Base-by-base conservation (phyloP, 768 basidiomycete genomes). In the Lactifluus pinguis region DNA sequence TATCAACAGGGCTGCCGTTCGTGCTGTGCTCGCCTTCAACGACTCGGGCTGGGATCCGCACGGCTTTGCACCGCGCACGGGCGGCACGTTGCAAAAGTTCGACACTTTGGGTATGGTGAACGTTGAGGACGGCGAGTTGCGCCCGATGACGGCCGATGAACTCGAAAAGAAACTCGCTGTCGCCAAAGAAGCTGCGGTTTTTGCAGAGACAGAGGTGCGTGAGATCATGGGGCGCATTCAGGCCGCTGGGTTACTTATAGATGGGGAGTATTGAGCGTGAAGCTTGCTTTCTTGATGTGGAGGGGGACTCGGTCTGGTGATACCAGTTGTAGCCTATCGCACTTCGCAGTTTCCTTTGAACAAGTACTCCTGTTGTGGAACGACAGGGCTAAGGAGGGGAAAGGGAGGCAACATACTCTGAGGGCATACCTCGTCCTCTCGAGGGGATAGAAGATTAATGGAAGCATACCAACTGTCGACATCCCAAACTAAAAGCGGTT, bases 1-100 rank as follows among this genome's bases (percentile, higher is more conserved):
- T 66, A 92, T 93, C 73, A 94, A 93, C 72, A 89, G 83, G 2
- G 91, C 91, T 6, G 89, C 90, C 4, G 89, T 92, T 30, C 81
- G 86, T 30, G 88, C 89, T 7, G 85, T 92, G 21, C 78, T 92
- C 29, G 81, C 86, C 1, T 87, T 89, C 76, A 92, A 92, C 66
- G 89, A 93, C 72, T 84, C 79, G 62, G 89, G 91, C 25, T 92
- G 90, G 90, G 91, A 90, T 70, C 78, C 79, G 11, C 74, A 80
- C 61, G 79, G 76, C 4, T 84, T 86, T 68, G 72, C 91, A 69
- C 89, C 89, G 41, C 82, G 82, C n/a, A 71, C 81, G 30, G 84
- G 87, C 32, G 82, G 83, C 63, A 85, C 87, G 2, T 72, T 90
- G 47, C 76, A 75, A 60, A 79, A 83, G 38, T 92, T 90, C 65